Evolutionary conservation across 2,329 filamentous ascomycete genomes (phyloP), one percentile per base, ranked within the genome.

Genomic region (Tolypocladium tropicale): DNA sequence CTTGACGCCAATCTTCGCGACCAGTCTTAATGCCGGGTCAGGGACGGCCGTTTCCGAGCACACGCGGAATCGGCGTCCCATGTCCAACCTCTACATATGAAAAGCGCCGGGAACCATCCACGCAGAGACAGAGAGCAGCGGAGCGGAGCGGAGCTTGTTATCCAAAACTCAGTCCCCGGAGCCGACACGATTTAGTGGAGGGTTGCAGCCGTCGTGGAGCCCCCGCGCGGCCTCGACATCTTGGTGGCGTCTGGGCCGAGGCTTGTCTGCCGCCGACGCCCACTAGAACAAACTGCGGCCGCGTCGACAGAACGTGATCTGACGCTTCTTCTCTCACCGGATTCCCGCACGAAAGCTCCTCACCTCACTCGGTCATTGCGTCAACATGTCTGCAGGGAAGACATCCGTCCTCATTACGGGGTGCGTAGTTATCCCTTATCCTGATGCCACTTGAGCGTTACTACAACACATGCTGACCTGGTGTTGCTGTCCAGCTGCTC

Each of bases 341-440:
- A n/a, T n/a, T n/a, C n/a, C n/a, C n/a, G n/a, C 23, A 18, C 23
- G 7, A 28, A 28, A 28, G 3, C 23, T 6, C 0, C 25, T 5
- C 5, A 14, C 11, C 4, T 14, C 10, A 25, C 10, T 9, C 39
- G 6, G 53, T 11, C 30, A 57, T n/a, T n/a, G n/a, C n/a, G 6
- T 12, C 37, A 41, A 55, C 2, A 66, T 68, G 67, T 53, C 60
- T 6, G 36, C 56, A 52, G 48, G 55, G 34, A 72, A 73, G 56
- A 79, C 73, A 59, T 72, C 70, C 6, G 77, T 78, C 16, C 70
- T 80, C 33, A 77, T 80, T 58, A 80, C 77, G 30, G 77, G 78
- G 76, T 79, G 66, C 23, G 69, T n/a, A n/a, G n/a, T n/a, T n/a
- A n/a, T n/a, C n/a, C n/a, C n/a, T n/a, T n/a, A n/a, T n/a, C n/a